Evolutionary conservation across 352 stramenopile species (phyloP), one percentile per base, ranked within the genome.

Genomic region (Globisporangium camurandrum): DNA sequence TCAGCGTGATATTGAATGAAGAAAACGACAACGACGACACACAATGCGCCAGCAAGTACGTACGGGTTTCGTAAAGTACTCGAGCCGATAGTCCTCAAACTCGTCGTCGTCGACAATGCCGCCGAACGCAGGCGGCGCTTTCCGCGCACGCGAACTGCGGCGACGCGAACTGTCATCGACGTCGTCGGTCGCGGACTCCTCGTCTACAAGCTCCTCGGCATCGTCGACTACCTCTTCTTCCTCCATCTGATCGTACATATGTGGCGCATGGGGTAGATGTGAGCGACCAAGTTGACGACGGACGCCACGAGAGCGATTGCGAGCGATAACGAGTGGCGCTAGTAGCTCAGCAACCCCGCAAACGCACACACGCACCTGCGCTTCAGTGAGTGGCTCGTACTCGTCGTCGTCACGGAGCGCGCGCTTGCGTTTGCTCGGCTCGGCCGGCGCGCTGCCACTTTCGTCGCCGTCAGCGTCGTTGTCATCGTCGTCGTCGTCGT

Each of bases 371-470:
- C 54, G 23, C 20, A 56, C 54, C 54, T 56, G 46, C 19, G 38
- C 31, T 6, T 61, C 54, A 9, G 12, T 55, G 19, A 49, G 34
- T 17, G 34, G 34, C 16, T 39, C 34, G 14, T 20, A 39, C 8
- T 59, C 55, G 1, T 58, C 50, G 19, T 37, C 48, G 49, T 52
- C 20, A 2, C 46, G 20, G 40, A 55, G 10, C 51, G 60, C 20
- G 46, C 33, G 23, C 49, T 64, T 46, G 57, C 57, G 53, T 74
- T 90, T 37, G 64, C 66, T 43, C 66, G 69, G 51, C 58, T 41
- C 11, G 20, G 31, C 14, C 9, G 27, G 12, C 5, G 45, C 44
- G 17, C 69, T 58, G 7, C n/a, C n/a, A n/a, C n/a, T n/a, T 62
- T 63, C 24, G 38, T 10, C 39, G 10, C 34, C 38, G 2, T 59